Evolutionary conservation across 768 basidiomycete genomes (phyloP), one percentile per base, ranked within the genome.

Genomic region (Suillus hirtellus): DNA sequence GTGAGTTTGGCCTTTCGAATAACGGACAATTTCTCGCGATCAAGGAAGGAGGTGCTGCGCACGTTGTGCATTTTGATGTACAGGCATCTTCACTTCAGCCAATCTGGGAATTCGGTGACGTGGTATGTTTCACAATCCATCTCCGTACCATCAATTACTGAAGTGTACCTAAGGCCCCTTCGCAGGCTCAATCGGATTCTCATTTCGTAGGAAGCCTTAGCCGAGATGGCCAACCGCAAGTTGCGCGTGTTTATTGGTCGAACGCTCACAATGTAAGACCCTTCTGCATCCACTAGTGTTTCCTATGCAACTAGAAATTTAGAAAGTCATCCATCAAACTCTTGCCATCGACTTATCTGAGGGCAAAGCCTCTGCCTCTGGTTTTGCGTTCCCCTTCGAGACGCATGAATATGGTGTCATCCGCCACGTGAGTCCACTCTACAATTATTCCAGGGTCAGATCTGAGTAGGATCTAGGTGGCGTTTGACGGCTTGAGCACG

Each of bases 241-340:
- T 94, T 50, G 81, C 82, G 11, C 84, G 90, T 19, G 75, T 90
- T 0, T 88, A 82, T 69, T 93, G 90, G 90, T 87, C 88, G 1
- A 79, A 84, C 65, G 65, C 66, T 5, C 69, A 82, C 35, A 73
- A 79, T 50, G 92, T 91, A 71, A 66, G 84, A 78, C 52, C 59
- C 34, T 46, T 21, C 31, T 43, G 46, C 50, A 27, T 38, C 24
- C 17, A 37, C 47, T 27, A 19, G 19, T 63, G 42, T 24, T 10
- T 52, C 60, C 60, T 24, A 31, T 15, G 31, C 43, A 58, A 59
- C 61, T 38, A 21, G 46, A 17, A 21, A 24, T 46, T 3, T 63
- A 92, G 91, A 78, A 80, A 78, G 85, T 80, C 35, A 77, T 83
- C 4, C 84, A 71, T 55, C 70, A 92, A 49, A 72, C 87, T 2